Evolutionary conservation across 768 basidiomycete genomes (phyloP), one percentile per base, ranked within the genome.

Genomic region (Boletus fagicola): DNA sequence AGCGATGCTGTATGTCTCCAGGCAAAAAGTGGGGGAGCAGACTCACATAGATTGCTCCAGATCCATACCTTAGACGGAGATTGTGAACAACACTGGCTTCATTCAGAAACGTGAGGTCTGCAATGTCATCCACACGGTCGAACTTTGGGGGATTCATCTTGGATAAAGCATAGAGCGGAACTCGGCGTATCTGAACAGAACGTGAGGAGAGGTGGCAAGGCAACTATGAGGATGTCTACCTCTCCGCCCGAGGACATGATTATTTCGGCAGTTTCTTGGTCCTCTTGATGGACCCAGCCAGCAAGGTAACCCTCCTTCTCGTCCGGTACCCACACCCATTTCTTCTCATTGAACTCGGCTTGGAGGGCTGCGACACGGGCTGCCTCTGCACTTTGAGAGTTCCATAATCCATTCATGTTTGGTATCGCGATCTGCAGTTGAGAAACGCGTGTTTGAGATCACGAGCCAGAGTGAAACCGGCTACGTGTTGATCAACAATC

Each of bases 141-240:
- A 98, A 99, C 75, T 98, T 97, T 45, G 95, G 95, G 26, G 95
- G 95, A 68, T 98, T 98, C 94, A 96, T 96, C 78, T 95, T 95
- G 67, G 88, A 91, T 40, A 97, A 74, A 22, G 86, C 83, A 61
- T 92, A 88, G 60, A 94, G 80, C 16, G 90, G 87, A 5, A 96
- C 82, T 36, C 69, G 80, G 36, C 86, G 80, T 56, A 86, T 79
- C 86, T 88, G 58, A 51, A 39, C 33, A 18, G 24, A 45, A 45
- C 10, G 12, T 69, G 2, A 67, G 52, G 18, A 49, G 26, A 44
- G 16, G 43, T 38, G 28, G 35, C 54, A 51, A 49, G 24, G 16
- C 3, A 22, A 22, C 6, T 55, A 22, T 46, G 24, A 52, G 22
- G 44, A 48, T 1, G 65, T 78, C 49, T 68, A 92, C 92, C 72